Base-by-base conservation (phyloP, 2,329 filamentous ascomycete genomes). In the Fusarium zealandicum region DNA sequence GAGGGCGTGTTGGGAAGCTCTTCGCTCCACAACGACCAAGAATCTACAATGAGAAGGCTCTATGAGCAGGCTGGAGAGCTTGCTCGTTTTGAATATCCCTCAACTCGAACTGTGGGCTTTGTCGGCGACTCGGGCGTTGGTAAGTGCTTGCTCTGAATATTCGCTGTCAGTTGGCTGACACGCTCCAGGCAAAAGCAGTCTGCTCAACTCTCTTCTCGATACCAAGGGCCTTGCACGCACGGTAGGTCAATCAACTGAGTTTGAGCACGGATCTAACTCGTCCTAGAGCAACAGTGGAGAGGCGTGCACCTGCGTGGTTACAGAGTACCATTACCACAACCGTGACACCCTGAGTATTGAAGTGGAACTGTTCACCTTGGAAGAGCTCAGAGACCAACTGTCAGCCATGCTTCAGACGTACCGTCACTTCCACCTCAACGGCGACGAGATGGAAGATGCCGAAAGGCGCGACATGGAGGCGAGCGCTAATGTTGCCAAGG, bases 161-260 rank as follows among this genome's bases (percentile, higher is more conserved):
- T 4, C 5, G 6, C 13, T n/a, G 3, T 13, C 5, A 6, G 4
- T 11, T 11, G 12, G 5, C 44, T 55, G 30, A 50, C 8, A 13
- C 12, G 1, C 4, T 0, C 3, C 25, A 74, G 78, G 79, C 0
- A 81, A 81, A 66, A 81, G 78, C 51, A 81, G 79, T 51, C 63
- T 81, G 3, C 67, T 82, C 13, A 82, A 81, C 58, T 80, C 77
- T 1, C 68, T 82, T 1, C 67, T 82, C 4, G 78, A 82, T 42
- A 68, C 42, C 1, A 42, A 58, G 1, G 69, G 64, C 1, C 67
- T 82, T 2, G 77, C 78, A 0, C 70, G 75, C 55, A 69, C 76
- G 2, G 78, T 81, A 67, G 71, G 77, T 63, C 43, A 1, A 16
- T 3, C 1, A 6, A 1, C 31, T 8, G 0, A 10, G 1, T 28